phyloP scores from a whole-genome alignment of 352 stramenopile genomes.

The Phytophthora fragariaefolia region DNA sequence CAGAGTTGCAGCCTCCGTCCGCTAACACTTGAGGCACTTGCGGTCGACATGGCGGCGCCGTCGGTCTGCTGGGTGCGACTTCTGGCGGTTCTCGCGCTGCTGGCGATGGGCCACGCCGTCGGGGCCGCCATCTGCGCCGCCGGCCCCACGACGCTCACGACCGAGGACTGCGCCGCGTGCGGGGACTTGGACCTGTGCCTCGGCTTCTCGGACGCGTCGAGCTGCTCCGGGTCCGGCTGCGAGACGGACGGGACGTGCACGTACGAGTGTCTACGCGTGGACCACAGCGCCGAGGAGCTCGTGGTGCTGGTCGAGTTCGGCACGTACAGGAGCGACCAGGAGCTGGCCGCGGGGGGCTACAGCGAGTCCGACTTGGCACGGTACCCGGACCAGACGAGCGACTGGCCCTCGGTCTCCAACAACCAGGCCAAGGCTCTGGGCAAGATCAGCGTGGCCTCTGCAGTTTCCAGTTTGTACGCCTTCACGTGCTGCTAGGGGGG shows the following conservation, averaged over 20 bases:
- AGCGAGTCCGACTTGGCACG: slow-evolving; percentile 9
- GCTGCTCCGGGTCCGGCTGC: slow-evolving; percentile 32
- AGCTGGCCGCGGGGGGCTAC: slow-evolving; percentile 28
- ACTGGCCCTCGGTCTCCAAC: slow-evolving; percentile 40
- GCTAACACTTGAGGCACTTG: background rate
- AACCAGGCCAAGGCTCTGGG: slow-evolving; percentile 24
- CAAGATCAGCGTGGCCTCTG: slow-evolving; percentile 25
- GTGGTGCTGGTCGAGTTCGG: slow-evolving; percentile 35
- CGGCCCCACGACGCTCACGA: slow-evolving; percentile 29
- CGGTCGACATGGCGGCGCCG: slow-evolving; percentile 3
- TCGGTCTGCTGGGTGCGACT: background rate
- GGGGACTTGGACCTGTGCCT: slow-evolving; percentile 33
- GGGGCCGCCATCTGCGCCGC: slow-evolving; percentile 12
- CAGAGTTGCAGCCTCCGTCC: too few species aligned
- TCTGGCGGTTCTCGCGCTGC: background rate
- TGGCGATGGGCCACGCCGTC: background rate
- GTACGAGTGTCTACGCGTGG: slow-evolving; percentile 34
- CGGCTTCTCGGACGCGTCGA: slow-evolving; percentile 28
- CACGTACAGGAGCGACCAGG: slow-evolving; percentile 36
- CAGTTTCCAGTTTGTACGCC: slow-evolving; percentile 34
- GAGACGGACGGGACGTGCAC: slow-evolving; percentile 30
- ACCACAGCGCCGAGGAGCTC: slow-evolving; percentile 24
- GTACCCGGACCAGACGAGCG: slow-evolving; percentile 32
- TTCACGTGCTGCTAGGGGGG: too few species aligned
- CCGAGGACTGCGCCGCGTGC: slow-evolving; percentile 28